Conservation (phyloP, 2,329 filamentous ascomycete genomes). For the Rosellinia necatrix region DNA sequence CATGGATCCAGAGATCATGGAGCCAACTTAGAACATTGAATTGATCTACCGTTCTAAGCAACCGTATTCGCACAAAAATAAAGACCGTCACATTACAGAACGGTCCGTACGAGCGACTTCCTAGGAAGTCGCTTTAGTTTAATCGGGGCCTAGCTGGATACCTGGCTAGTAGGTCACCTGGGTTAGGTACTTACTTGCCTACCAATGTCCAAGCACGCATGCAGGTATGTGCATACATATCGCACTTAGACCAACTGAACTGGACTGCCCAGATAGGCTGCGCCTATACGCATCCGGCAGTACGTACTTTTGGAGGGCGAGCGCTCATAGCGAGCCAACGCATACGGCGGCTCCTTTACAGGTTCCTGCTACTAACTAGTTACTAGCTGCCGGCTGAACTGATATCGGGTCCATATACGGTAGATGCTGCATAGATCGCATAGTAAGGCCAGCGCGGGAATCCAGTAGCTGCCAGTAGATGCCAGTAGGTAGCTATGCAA, state of each 20-base stretch:
- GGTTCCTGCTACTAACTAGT: too few species aligned
- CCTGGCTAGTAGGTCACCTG: too few species aligned
- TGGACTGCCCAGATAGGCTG: too few species aligned
- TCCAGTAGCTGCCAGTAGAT: too few species aligned
- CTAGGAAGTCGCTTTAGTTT: not conserved
- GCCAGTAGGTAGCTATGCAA: not conserved
- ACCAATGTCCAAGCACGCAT: too few species aligned
- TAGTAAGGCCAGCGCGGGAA: not conserved
- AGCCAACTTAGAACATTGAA: too few species aligned
- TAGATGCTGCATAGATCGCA: not conserved
- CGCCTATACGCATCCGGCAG: not conserved
- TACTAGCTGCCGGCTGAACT: constrained; percentile 24
- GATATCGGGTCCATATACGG: not conserved
- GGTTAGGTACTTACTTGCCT: too few species aligned
- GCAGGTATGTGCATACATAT: too few species aligned
- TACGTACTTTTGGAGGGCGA: constrained; percentile 14
- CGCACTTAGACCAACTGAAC: too few species aligned
- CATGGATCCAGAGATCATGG: too few species aligned
- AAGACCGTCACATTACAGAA: not conserved
- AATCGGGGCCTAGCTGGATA: not conserved
- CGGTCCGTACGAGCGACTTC: too few species aligned
- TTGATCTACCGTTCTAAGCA: not conserved
- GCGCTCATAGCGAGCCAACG: not conserved
- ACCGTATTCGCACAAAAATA: not conserved
- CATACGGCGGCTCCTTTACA: not conserved